Evolutionary conservation across 106 monocot species (phyloP).

Genomic region (Acanthochlamys bracteata): DNA sequence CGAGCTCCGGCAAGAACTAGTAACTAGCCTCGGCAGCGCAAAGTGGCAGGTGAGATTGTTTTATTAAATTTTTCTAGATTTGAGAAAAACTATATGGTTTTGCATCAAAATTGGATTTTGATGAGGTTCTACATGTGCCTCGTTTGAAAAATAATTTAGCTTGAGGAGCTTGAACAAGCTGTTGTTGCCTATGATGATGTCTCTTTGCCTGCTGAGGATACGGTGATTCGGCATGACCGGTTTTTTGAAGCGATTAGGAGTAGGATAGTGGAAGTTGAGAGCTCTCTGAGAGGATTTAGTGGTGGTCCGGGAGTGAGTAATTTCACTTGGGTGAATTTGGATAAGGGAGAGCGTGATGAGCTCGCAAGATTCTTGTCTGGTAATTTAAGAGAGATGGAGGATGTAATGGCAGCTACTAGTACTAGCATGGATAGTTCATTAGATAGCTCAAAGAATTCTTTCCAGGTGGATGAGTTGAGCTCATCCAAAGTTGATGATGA

Average conservation of each 20-base stretch:
- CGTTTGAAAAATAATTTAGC: conserved; percentile 6
- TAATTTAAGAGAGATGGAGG: background rate
- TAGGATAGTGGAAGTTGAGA: conserved; percentile 4
- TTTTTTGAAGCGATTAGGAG: background rate
- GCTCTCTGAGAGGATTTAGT: background rate
- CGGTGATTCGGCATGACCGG: background rate
- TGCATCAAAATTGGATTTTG: background rate
- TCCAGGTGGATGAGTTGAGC: conserved; percentile 9
- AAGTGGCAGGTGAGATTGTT: conserved; percentile 8
- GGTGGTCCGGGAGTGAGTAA: background rate
- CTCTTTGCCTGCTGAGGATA: background rate
- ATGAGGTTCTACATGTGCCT: background rate
- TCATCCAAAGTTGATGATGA: conserved; percentile 4
- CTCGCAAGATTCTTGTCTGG: conserved; percentile 7
- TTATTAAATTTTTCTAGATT: background rate
- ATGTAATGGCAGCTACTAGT: background rate
- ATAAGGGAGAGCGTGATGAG: conserved; percentile 6
- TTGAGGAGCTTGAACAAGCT: conserved; percentile 7
- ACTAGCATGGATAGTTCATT: background rate
- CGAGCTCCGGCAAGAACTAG: conserved; percentile 3
- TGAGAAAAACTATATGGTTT: background rate
- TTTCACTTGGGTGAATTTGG: background rate
- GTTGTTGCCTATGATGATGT: background rate
- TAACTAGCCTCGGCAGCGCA: conserved; percentile 2
- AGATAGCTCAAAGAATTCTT: conserved; percentile 14